Conservation (phyloP, 2,329 filamentous ascomycete genomes). For the Clarireedia monteithiana region DNA sequence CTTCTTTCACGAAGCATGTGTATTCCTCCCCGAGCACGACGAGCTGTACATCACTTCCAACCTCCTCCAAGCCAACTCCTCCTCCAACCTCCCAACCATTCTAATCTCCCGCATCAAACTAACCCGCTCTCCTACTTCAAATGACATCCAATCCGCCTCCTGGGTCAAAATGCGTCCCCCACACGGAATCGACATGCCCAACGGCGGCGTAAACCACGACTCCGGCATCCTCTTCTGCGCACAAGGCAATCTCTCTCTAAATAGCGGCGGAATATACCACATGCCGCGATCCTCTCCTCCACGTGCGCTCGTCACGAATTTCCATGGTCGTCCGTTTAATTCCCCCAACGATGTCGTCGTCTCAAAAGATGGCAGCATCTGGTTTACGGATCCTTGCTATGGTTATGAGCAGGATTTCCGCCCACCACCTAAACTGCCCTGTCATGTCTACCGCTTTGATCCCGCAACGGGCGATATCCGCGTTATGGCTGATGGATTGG, state of each 20-base stretch:
- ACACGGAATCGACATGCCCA: constrained; percentile 28
- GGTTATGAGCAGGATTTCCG: constrained; percentile 52
- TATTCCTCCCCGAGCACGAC: constrained; percentile 32
- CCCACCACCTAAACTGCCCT: constrained; percentile 42
- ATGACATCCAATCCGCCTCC: constrained; percentile 25
- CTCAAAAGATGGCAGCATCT: constrained; percentile 48
- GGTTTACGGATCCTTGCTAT: constrained; percentile 57
- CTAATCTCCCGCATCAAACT: constrained; percentile 38
- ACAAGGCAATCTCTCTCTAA: constrained; percentile 12
- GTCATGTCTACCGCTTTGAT: constrained; percentile 52
- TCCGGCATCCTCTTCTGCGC: constrained; percentile 22
- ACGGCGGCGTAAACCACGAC: constrained; percentile 18
- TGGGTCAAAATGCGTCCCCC: constrained; percentile 32
- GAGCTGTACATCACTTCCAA: constrained; percentile 41
- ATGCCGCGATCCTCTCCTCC: constrained; percentile 17
- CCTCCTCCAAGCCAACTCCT: constrained; percentile 32
- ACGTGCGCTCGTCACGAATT: constrained; percentile 45
- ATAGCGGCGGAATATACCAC: constrained; percentile 16
- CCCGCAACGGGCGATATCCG: constrained; percentile 41
- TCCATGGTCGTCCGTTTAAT: constrained; percentile 49
- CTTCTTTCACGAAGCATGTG: constrained; percentile 40
- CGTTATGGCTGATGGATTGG: constrained; percentile 50
- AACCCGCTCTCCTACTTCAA: no score
- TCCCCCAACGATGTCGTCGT: constrained; percentile 52
- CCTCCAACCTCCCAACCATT: constrained; percentile 34